A percentile compares a stretch with the other conserved stretches of the same genome.
These are phyloP conservation scores for Starmera dryadoides DNA, from an alignment of 805 yeast species.

Conservation along the genomic window DNA sequence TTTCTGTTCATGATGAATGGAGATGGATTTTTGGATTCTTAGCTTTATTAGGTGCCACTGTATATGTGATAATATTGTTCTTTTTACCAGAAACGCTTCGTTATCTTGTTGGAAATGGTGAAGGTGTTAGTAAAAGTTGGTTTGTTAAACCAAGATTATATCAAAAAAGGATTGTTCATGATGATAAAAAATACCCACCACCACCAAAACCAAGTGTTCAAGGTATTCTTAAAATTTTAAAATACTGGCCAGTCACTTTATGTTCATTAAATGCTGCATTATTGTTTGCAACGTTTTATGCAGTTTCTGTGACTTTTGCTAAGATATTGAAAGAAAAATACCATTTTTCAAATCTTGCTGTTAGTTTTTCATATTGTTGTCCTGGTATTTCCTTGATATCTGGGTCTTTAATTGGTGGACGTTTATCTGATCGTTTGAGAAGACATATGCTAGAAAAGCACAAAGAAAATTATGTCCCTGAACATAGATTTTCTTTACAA, in stretches of 20 bases:
- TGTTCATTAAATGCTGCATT: slow-evolving; percentile 41
- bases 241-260: slow-evolving; percentile 35
- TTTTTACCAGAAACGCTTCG: slow-evolving; percentile 77
- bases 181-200: slow-evolving; percentile 26
- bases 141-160: slow-evolving; percentile 23
- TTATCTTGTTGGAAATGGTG: slow-evolving; percentile 50
- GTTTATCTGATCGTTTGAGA: slow-evolving; percentile 34
- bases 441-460: slow-evolving; percentile 21
- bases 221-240: slow-evolving; percentile 29
- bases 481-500: slow-evolving; percentile 37
- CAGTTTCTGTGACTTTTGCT: slow-evolving; percentile 42
- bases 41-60: slow-evolving; percentile 57
- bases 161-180: slow-evolving; percentile 18
- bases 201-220: slow-evolving; percentile 39
- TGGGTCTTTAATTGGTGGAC: slow-evolving; percentile 45
- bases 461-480: slow-evolving; percentile 33
- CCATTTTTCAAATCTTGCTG: slow-evolving; percentile 25
- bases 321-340: slow-evolving; percentile 31
- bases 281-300: slow-evolving; percentile 49
- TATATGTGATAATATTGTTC: slow-evolving; percentile 42
- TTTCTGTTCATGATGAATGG: slow-evolving; percentile 68
- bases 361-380: slow-evolving; percentile 41
- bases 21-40: slow-evolving; percentile 77
- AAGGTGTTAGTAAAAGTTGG: slow-evolving; percentile 15
- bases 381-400: slow-evolving; percentile 42